phyloP scores from a whole-genome alignment of 257 asterid species.

The Linaria vulgaris region DNA sequence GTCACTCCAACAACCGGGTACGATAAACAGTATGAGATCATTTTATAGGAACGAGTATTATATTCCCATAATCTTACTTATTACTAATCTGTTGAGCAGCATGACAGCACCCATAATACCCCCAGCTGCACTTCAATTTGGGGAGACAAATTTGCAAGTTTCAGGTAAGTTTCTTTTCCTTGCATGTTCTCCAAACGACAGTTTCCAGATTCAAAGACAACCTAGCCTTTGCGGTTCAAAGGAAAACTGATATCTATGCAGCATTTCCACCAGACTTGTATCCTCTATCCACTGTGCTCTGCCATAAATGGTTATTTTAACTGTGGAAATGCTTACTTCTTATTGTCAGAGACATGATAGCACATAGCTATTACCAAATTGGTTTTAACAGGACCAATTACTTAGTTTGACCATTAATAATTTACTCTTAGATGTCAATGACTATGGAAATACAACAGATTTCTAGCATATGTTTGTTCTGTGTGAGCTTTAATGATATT shows the following conservation, averaged over 20 bases:
- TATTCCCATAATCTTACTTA: conserved; percentile 1
- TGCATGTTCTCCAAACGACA: background rate
- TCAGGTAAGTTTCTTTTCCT: conserved; percentile 39
- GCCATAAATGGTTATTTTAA: too few relatives aligned
- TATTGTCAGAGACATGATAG: background rate
- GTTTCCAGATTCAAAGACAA: background rate
- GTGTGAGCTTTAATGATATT: too few relatives aligned
- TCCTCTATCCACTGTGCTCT: too few relatives aligned
- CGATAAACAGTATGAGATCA: too few relatives aligned
- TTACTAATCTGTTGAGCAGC: conserved; percentile 34
- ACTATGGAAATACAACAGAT: background rate
- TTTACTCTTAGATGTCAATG: conserved; percentile 7
- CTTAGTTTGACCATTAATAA: conserved; percentile 3
- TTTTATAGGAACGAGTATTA: conserved; percentile 1
- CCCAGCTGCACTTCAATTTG: conserved; percentile 67
- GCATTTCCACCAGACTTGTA: too few relatives aligned
- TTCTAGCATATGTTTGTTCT: too few relatives aligned
- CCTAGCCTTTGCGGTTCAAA: background rate
- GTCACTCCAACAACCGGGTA: conserved; percentile 98
- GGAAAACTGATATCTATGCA: background rate
- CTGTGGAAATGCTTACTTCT: too few relatives aligned
- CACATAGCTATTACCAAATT: background rate
- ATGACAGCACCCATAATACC: conserved; percentile 97
- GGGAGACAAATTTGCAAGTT: conserved; percentile 82
- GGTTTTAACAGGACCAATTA: background rate